Base-by-base conservation (phyloP, 768 basidiomycete species). In the Russula compacta region DNA sequence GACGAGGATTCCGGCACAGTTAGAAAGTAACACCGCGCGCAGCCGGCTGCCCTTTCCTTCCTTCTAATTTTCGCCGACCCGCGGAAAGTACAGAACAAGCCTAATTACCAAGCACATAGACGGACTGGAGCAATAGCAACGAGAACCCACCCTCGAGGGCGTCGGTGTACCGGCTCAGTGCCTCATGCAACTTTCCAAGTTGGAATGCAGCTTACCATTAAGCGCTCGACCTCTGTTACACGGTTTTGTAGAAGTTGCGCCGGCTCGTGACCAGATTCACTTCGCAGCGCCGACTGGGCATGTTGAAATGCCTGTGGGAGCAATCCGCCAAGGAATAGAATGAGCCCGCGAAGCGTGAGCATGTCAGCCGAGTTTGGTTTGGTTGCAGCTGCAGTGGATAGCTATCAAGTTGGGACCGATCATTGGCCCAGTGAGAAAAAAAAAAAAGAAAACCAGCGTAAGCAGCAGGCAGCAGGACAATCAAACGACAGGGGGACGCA, bases 171-270 rank as follows among this genome's bases (percentile, higher is more conserved):
- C 80, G 84, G 0, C 77, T 76, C 8, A 84, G 71, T 0, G 92
- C 92, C 21, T 87, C 85, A 32, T 78, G 67, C 38, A 83, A 72
- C 59, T 76, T 77, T 2, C 80, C 79, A 0, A 68, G 57, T 72
- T 92, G 92, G 74, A 94, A 95, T 1, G 82, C 1, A 71, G 68
- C 65, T 95, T 94, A 0, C 92, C 68, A 94, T 94, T 46, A 87
- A 70, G 60, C 83, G 76, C 62, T 95, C 92, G 15, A 95, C 83
- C 38, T 88, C 87, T 66, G 86, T 88, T n/a, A 90, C 79, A 7
- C 89, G 82, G 70, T 84, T 87, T 44, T 92, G 81, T 56, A 93
- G 73, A 47, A 79, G 80, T 61, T 83, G 81, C 0, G 91, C 90
- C 6, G 75, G 76, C 61, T 83, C 83, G 67, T 89, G 82, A 14